Evolutionary conservation across 805 yeast species (phyloP).

Genomic region (Suhomyces pyralidae): DNA sequence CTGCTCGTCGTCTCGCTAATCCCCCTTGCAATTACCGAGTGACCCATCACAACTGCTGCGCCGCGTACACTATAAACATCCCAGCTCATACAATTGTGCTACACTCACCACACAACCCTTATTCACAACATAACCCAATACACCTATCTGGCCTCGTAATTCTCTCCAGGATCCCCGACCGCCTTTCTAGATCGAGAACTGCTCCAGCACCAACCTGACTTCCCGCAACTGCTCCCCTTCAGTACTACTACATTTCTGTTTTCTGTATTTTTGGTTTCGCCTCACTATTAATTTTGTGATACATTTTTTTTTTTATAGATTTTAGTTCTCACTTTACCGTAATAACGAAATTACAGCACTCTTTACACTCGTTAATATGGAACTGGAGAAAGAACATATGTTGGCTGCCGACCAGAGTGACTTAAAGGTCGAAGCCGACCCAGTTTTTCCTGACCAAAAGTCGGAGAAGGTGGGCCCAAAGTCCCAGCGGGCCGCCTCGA

Average conservation of each 20-base stretch:
- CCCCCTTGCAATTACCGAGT: background rate
- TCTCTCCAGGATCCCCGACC: no score
- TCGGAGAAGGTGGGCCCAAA: background rate
- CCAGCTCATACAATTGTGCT: background rate
- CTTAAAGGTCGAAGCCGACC: background rate
- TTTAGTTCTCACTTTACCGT: background rate
- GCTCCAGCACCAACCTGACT: no score
- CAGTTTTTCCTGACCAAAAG: background rate
- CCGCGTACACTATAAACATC: background rate
- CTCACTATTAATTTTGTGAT: background rate
- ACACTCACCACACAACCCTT: background rate
- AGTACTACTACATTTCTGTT: background rate
- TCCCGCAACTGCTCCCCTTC: no score
- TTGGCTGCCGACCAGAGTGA: background rate
- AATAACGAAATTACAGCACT: background rate
- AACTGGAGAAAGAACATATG: background rate
- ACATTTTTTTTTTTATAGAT: background rate
- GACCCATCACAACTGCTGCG: constrained; percentile 2
- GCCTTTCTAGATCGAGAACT: background rate
- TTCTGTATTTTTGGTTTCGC: no score
- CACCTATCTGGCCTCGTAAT: no score
- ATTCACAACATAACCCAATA: background rate
- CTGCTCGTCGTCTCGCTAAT: background rate
- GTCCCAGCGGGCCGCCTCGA: background rate
- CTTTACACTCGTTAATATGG: constrained; percentile 4